A percentile compares a stretch with the other conserved stretches of the same genome.
Conservation (phyloP, 2,329 filamentous ascomycete species). For the Chaetothyriales sp. region DNA sequence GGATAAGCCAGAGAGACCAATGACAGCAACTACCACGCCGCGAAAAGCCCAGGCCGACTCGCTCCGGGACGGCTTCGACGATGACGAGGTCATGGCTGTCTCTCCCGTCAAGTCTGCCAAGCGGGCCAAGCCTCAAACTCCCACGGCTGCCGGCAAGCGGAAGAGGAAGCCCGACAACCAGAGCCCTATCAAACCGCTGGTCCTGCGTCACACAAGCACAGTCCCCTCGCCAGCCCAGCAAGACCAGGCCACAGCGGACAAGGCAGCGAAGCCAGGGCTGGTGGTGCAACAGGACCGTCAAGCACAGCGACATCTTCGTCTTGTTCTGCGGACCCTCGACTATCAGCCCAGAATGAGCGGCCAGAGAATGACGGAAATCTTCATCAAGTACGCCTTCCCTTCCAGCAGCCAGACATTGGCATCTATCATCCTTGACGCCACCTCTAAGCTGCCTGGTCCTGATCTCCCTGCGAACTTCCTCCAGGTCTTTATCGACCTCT, state of each 20-base stretch:
- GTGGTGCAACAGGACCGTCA: conserved; percentile 11
- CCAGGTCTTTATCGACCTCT: conserved; percentile 38
- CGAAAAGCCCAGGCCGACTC: conserved; percentile 31
- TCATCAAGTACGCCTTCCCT: conserved; percentile 41
- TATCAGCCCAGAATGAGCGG: conserved; percentile 37
- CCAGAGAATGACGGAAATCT: conserved; percentile 40
- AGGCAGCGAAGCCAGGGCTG: conserved; percentile 11
- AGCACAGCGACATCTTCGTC: conserved; percentile 22
- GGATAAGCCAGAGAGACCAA: conserved; percentile 22
- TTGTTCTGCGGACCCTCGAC: conserved; percentile 43
- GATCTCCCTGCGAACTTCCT: conserved; percentile 38
- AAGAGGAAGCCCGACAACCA: conserved; percentile 40
- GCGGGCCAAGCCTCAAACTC: conserved; percentile 39
- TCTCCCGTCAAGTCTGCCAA: conserved; percentile 41
- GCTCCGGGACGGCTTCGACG: conserved; percentile 50
- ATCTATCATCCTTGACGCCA: conserved; percentile 40
- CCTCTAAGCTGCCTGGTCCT: conserved; percentile 30
- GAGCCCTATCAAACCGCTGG: conserved; percentile 35
- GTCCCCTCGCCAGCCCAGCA: conserved; percentile 5
- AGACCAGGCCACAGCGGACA: conserved; percentile 17
- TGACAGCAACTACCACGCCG: conserved; percentile 33
- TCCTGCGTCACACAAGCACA: conserved; percentile 21
- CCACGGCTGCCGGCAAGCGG: conserved; percentile 43
- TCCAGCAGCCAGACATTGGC: conserved; percentile 38
- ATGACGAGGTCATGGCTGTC: conserved; percentile 43